Evolutionary conservation across 306 rosid genomes (phyloP).

Genomic region (Herpetospermum pedunculosum): DNA sequence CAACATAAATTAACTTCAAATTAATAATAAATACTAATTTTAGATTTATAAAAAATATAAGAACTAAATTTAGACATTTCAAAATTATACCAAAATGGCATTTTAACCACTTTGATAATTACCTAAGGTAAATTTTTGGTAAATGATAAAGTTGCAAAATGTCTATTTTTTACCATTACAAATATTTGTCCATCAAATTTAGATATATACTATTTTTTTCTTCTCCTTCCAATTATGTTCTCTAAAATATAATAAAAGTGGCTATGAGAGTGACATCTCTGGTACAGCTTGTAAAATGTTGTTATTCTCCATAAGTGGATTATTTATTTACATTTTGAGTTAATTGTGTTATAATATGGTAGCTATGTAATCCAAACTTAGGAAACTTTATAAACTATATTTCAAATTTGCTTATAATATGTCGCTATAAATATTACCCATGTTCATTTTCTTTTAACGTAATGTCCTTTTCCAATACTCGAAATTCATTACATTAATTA

Average conservation of each 20-base stretch:
- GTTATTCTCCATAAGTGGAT: not conserved
- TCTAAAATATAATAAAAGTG: not conserved
- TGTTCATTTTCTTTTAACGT: not conserved
- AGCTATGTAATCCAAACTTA: not conserved
- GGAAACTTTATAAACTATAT: not conserved
- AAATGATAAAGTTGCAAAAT: not conserved
- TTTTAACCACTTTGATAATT: too few species aligned
- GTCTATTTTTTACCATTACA: not conserved
- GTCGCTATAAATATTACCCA: not conserved
- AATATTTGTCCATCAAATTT: not conserved
- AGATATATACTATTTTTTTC: not conserved
- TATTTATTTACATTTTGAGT: not conserved
- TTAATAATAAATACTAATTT: too few species aligned
- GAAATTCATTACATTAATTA: not conserved
- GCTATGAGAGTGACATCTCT: not conserved
- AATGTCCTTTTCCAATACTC: not conserved
- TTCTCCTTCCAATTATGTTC: not conserved
- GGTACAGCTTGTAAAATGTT: not conserved
- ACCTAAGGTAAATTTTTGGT: not conserved
- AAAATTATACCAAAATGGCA: too few species aligned
- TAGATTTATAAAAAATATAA: too few species aligned
- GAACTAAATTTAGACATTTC: too few species aligned
- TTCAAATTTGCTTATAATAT: not conserved
- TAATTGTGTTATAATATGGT: not conserved
- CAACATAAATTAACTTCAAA: too few species aligned